Percentiles rank a stretch among this genome's conserved stretches.
These are phyloP conservation scores for Chlorella sp. DNA, from an alignment of 139 green algal genomes.

Conservation along the genomic window DNA sequence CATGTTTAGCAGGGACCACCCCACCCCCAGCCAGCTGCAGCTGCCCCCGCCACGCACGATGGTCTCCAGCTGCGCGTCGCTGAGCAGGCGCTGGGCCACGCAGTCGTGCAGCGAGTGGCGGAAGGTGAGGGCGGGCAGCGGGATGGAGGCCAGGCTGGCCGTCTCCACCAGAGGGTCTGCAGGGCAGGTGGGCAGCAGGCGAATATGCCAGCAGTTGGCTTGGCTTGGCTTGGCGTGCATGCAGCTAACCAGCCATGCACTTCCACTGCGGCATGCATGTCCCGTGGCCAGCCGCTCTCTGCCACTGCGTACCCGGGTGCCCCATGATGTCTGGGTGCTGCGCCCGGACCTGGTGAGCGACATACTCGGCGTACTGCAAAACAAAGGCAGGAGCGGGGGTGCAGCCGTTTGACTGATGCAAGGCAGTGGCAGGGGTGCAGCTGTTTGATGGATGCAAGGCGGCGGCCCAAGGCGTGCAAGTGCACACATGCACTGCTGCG, in stretches of 20 bases:
- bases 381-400: neutral
- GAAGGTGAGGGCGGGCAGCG: constrained; percentile 61
- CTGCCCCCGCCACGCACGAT: neutral
- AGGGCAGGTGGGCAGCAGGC: too few relatives aligned
- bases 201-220: too few relatives aligned
- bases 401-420: neutral
- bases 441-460: neutral
- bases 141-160: constrained; percentile 63
- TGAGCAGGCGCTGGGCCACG: constrained; percentile 51
- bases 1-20: too few relatives aligned
- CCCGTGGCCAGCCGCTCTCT: neutral
- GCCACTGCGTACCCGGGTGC: constrained; percentile 29
- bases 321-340: constrained; percentile 30
- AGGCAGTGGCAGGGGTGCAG: neutral
- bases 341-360: constrained; percentile 19
- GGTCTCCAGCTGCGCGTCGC: constrained; percentile 77
- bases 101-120: constrained; percentile 56
- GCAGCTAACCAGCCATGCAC: neutral
- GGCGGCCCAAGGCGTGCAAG: neutral
- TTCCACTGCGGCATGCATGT: too few relatives aligned
- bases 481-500: neutral
- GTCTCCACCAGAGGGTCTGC: constrained; percentile 79
- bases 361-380: constrained; percentile 31
- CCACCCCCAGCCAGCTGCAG: neutral
- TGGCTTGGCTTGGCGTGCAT: neutral